Percentiles rank a stretch among this genome's conserved stretches.
These are phyloP conservation scores for Canna indica DNA, from an alignment of 176 grass and related monocot genomes.

Conservation along the genomic window DNA sequence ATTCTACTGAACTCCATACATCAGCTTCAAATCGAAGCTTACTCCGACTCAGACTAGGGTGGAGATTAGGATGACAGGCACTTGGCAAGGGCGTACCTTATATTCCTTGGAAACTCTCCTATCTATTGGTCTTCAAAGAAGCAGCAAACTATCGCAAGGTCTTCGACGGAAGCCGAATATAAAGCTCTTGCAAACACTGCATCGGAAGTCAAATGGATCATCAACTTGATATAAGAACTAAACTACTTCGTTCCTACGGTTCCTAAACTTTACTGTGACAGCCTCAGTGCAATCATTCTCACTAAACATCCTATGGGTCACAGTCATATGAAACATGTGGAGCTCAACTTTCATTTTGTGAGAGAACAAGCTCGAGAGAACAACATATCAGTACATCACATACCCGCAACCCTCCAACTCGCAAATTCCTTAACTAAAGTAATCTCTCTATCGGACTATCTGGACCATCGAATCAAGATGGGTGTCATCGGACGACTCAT, in stretches of 20 bases:
- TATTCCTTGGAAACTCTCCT: neutral
- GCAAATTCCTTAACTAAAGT: too few relatives aligned
- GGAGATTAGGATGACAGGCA: neutral
- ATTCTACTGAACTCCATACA: neutral
- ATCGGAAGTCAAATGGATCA: neutral
- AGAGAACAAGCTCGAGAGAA: too few relatives aligned
- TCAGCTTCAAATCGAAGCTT: neutral
- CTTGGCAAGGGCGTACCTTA: neutral
- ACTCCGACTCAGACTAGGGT: constrained; percentile 18
- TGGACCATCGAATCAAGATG: too few relatives aligned
- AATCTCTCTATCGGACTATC: too few relatives aligned
- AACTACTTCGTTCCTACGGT: neutral
- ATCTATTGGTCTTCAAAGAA: constrained; percentile 2
- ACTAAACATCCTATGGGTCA: neutral
- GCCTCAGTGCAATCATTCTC: neutral
- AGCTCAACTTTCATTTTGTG: too few relatives aligned
- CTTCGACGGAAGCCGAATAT: too few relatives aligned
- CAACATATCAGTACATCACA: too few relatives aligned
- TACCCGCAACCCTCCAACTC: too few relatives aligned
- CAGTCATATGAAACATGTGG: constrained; percentile 12
- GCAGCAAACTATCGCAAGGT: neutral
- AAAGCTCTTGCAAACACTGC: neutral
- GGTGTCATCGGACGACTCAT: too few relatives aligned
- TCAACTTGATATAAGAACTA: neutral
- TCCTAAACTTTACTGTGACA: constrained; percentile 5